A percentile compares a stretch with the other conserved stretches of the same genome.
Conservation (phyloP, 2,329 filamentous ascomycete species). For the Mycosphaerella sp. region DNA sequence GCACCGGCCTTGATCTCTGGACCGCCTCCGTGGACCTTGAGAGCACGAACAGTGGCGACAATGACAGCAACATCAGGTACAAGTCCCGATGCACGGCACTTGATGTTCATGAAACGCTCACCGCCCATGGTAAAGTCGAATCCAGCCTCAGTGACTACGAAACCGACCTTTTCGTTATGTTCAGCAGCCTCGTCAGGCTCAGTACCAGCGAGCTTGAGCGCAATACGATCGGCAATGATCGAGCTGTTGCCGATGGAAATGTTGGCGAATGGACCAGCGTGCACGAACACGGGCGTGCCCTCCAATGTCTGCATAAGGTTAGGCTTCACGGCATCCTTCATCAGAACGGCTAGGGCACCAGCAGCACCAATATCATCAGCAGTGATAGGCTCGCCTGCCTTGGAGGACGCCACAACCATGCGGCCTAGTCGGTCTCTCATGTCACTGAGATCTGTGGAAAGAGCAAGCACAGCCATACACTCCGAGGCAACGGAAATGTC, state of each 20-base stretch:
- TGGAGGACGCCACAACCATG: constrained; percentile 91
- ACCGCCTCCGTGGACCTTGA: constrained; percentile 95
- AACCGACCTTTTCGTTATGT: constrained; percentile 73
- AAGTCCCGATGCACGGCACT: constrained; percentile 90
- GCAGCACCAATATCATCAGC: constrained; percentile 93
- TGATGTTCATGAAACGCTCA: constrained; percentile 99
- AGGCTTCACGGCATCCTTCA: constrained; percentile 98
- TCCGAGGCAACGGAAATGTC: constrained; percentile 97
- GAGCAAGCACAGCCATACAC: constrained; percentile 95
- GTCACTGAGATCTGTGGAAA: constrained; percentile 80
- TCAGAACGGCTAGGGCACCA: constrained; percentile 85
- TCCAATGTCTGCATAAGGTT: constrained; percentile 98
- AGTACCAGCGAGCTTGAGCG: constrained; percentile 90
- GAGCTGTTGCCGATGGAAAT: constrained; percentile 97
- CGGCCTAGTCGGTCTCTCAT: constrained; percentile 89
- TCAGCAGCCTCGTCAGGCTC: constrained; percentile 72
- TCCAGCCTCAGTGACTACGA: constrained; percentile 92
- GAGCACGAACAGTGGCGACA: constrained; percentile 87
- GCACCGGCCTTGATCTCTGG: constrained; percentile 88
- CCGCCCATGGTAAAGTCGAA: constrained; percentile 99
- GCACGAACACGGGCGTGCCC: constrained; percentile 94
- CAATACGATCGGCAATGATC: constrained; percentile 89
- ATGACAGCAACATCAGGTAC: constrained; percentile 90
- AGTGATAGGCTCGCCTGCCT: constrained; percentile 80
- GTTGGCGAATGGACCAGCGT: constrained; percentile 96